Conservation (phyloP, 805 yeast species). For the Hanseniaspora valbyensis region DNA sequence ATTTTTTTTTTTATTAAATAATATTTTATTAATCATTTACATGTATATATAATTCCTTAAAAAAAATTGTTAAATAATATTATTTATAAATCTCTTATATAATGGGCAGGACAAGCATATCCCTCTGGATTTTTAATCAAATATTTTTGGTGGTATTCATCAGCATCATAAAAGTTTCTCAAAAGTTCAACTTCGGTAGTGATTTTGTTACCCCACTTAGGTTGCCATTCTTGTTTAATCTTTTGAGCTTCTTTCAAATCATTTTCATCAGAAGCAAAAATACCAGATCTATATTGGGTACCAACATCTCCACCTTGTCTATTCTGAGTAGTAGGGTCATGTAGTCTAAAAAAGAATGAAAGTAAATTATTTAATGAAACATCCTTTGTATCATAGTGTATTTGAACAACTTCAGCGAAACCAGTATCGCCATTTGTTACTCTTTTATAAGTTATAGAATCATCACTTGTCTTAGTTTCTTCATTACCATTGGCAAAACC, state of each 20-base stretch:
- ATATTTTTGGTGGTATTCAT: constrained; percentile 82
- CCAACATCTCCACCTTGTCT: constrained; percentile 84
- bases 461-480: constrained; percentile 33
- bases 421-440: constrained; percentile 73
- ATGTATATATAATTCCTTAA: neutral
- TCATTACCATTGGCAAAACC: constrained; percentile 80
- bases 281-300: constrained; percentile 79
- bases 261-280: constrained; percentile 49
- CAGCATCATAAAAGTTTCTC: constrained; percentile 78
- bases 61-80: too few species aligned
- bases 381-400: constrained; percentile 64
- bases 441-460: constrained; percentile 41
- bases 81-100: constrained; percentile 41
- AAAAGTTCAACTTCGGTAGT: constrained; percentile 63
- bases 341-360: constrained; percentile 81
- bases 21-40: neutral
- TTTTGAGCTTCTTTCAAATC: constrained; percentile 35
- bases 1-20: neutral
- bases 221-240: constrained; percentile 47
- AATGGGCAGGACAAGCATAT: constrained; percentile 85
- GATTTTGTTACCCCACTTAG: constrained; percentile 57
- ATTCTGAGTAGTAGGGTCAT: constrained; percentile 82
- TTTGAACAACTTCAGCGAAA: constrained; percentile 71
- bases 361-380: constrained; percentile 51
- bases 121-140: constrained; percentile 72